phyloP scores from a whole-genome alignment of 148 eudicot species.

The Drosera capensis region DNA sequence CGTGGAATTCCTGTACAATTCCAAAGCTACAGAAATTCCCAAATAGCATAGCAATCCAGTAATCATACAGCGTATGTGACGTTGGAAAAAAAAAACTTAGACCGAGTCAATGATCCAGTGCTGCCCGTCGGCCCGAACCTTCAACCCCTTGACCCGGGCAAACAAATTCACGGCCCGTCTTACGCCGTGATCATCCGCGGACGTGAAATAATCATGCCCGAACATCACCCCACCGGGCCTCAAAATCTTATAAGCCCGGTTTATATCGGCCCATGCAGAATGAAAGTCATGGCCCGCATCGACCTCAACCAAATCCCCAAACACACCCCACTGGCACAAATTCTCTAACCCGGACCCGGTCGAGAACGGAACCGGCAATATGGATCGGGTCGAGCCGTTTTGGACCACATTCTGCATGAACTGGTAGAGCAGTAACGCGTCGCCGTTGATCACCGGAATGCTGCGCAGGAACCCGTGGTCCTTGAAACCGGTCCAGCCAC shows the following conservation, averaged over 20 bases:
- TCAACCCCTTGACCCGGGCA: constrained; percentile 37
- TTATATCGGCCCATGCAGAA: constrained; percentile 68
- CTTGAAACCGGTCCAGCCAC: constrained; percentile 58
- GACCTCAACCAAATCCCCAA: constrained; percentile 48
- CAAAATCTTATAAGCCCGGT: constrained; percentile 42
- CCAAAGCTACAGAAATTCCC: too few species aligned
- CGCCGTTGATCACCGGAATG: constrained; percentile 37
- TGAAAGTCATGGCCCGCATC: constrained; percentile 73
- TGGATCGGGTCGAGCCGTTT: constrained; percentile 17
- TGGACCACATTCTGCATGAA: constrained; percentile 53
- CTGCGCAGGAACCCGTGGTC: constrained; percentile 5
- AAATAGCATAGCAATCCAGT: too few species aligned
- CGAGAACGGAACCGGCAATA: constrained; percentile 39
- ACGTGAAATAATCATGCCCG: constrained; percentile 50
- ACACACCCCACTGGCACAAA: constrained; percentile 56
- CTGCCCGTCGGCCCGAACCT: constrained; percentile 31
- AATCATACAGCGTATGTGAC: too few species aligned
- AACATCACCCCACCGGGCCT: constrained; percentile 63
- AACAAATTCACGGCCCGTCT: constrained; percentile 58
- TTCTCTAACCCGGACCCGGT: constrained; percentile 29
- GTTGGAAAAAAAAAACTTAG: not conserved
- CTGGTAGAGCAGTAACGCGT: constrained; percentile 36
- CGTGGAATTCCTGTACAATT: too few species aligned
- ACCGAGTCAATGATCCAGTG: constrained; percentile 42
- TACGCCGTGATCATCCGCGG: constrained; percentile 43